Evolutionary conservation across 352 stramenopile genomes (phyloP).

Genomic region (Phytopythium chamaehyphon): DNA sequence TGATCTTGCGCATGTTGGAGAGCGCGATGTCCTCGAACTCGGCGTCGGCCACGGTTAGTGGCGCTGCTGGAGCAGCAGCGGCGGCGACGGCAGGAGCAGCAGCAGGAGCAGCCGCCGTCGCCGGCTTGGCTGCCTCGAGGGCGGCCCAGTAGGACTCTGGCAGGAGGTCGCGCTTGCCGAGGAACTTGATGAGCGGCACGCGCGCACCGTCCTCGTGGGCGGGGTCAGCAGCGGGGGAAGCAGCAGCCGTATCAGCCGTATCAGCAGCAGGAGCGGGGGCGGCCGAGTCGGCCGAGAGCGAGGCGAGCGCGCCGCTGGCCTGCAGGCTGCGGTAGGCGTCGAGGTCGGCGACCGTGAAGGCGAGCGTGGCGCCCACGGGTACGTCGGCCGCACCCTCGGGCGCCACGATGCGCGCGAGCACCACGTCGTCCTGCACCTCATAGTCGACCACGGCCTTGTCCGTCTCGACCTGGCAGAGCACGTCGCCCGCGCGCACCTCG

Average conservation of each 20-base stretch:
- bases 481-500: conserved; percentile 86
- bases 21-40: conserved; percentile 84
- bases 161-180: conserved; percentile 78
- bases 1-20: conserved; percentile 98
- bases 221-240: not conserved
- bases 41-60: conserved; percentile 16
- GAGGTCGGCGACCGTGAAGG: conserved; percentile 93
- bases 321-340: conserved; percentile 67
- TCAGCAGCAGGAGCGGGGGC: conserved; percentile 7
- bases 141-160: conserved; percentile 28
- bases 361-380: conserved; percentile 89
- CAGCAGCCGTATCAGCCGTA: conserved; percentile 4
- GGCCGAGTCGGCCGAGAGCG: conserved; percentile 25
- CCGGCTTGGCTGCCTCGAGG: conserved; percentile 13
- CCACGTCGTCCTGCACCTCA: conserved; percentile 96
- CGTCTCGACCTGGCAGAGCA: conserved; percentile 97
- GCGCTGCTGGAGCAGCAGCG: conserved; percentile 7
- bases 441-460: conserved; percentile 99
- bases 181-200: conserved; percentile 79
- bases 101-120: conserved; percentile 5
- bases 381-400: conserved; percentile 87
- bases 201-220: conserved; percentile 21
- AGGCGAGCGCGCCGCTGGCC: conserved; percentile 49
- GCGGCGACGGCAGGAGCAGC: conserved; percentile 11
- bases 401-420: conserved; percentile 94